phyloP scores from a whole-genome alignment of 2,329 filamentous ascomycete genomes.

The Colletotrichum phormii region DNA sequence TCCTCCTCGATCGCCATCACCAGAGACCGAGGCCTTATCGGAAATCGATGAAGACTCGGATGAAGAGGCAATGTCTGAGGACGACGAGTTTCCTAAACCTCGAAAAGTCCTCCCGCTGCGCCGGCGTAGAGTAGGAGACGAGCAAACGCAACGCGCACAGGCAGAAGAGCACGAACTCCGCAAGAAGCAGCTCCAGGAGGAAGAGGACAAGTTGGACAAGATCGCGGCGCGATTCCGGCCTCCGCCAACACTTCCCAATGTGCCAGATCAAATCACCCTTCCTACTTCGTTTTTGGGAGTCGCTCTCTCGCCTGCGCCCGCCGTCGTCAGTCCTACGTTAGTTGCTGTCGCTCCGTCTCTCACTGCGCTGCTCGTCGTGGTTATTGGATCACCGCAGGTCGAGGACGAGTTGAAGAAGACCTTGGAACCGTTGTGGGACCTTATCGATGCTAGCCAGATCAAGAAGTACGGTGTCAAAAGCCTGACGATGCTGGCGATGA shows the following conservation, averaged over 20 bases:
- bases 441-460: neutral
- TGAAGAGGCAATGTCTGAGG: too few relatives aligned
- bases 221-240: too few relatives aligned
- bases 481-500: neutral
- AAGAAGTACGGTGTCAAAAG: neutral
- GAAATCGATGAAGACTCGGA: too few relatives aligned
- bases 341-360: neutral
- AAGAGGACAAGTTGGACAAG: neutral
- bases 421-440: neutral
- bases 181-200: neutral
- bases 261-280: too few relatives aligned
- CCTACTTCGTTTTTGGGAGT: too few relatives aligned
- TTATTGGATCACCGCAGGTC: neutral
- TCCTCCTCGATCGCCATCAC: too few relatives aligned
- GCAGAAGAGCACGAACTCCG: neutral
- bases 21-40: too few relatives aligned
- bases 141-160: neutral
- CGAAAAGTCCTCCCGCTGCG: neutral
- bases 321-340: too few relatives aligned
- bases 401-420: neutral
- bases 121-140: neutral
- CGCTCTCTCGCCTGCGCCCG: too few relatives aligned
- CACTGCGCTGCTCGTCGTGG: neutral
- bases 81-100: too few relatives aligned
- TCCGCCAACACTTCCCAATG: neutral